These are phyloP conservation scores for Fusarium torreyae DNA, from an alignment of 2,329 filamentous ascomycete species.

Conservation along the genomic window DNA sequence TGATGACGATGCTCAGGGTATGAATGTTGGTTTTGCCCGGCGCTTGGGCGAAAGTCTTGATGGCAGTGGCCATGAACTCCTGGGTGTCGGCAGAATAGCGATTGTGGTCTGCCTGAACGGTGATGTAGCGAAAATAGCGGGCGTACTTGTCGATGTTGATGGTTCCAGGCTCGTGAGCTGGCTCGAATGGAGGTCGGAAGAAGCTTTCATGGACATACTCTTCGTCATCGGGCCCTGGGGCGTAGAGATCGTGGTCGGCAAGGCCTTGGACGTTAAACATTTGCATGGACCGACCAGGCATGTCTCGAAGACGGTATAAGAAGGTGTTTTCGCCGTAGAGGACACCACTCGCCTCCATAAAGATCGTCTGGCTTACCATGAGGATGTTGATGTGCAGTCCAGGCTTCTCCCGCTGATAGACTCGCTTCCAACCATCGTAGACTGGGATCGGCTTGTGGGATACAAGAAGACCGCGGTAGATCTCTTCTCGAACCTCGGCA, in stretches of 20 bases:
- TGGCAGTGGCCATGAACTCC: slow-evolving; percentile 54
- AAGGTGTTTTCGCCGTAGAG: slow-evolving; percentile 67
- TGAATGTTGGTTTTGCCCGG: slow-evolving; percentile 52
- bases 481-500: slow-evolving; percentile 50
- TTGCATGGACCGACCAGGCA: slow-evolving; percentile 24
- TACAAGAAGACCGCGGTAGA: slow-evolving; percentile 55
- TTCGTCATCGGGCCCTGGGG: not conserved
- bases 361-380: slow-evolving; percentile 53
- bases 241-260: slow-evolving; percentile 34
- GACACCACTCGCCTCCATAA: slow-evolving; percentile 57
- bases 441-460: slow-evolving; percentile 53
- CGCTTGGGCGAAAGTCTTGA: slow-evolving; percentile 55
- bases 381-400: slow-evolving; percentile 58
- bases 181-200: slow-evolving; percentile 11
- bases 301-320: slow-evolving; percentile 62
- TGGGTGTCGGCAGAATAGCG: slow-evolving; percentile 51
- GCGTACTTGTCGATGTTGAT: slow-evolving; percentile 57
- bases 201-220: too few species aligned
- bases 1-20: slow-evolving; percentile 61
- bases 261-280: slow-evolving; percentile 35
- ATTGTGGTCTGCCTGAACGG: slow-evolving; percentile 61
- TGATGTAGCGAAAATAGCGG: slow-evolving; percentile 59
- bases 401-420: slow-evolving; percentile 51
- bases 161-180: slow-evolving; percentile 32
- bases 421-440: slow-evolving; percentile 53